A percentile compares a stretch with the other conserved stretches of the same genome.
These are phyloP conservation scores for Tranzscheliella williamsii DNA, from an alignment of 1,284 basidiomycete genomes.

Conservation along the genomic window DNA sequence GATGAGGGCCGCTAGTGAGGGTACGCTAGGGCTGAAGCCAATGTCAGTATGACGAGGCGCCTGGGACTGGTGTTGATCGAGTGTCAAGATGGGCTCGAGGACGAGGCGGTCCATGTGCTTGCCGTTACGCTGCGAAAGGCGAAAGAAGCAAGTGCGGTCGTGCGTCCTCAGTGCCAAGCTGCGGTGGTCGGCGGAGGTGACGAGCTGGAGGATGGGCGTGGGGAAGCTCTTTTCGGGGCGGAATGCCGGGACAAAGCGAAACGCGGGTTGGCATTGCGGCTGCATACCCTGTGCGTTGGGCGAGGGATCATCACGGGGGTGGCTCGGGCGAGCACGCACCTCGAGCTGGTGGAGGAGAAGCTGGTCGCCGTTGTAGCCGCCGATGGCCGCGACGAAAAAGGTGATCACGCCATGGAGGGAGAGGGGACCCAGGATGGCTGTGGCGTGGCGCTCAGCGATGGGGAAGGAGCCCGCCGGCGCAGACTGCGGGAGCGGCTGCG, in stretches of 20 bases:
- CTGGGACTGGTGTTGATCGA: not conserved
- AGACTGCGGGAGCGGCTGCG: conserved; percentile 3
- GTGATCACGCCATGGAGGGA: not conserved
- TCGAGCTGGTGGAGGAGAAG: conserved; percentile 26
- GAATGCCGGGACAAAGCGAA: conserved; percentile 12
- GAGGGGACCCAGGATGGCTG: conserved; percentile 22
- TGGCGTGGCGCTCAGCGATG: conserved; percentile 15
- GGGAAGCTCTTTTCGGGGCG: conserved; percentile 3
- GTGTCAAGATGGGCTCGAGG: conserved; percentile 2
- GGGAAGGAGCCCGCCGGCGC: conserved; percentile 10
- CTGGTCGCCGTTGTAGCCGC: conserved; percentile 13
- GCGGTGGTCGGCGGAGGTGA: conserved; percentile 1
- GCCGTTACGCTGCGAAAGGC: not conserved
- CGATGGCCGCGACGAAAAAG: conserved; percentile 11
- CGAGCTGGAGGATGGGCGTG: conserved; percentile 22
- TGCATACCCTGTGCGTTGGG: conserved; percentile 6
- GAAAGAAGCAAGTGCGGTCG: conserved; percentile 3
- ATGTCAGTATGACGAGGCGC: not conserved
- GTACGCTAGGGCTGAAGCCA: not conserved
- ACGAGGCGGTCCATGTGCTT: not conserved
- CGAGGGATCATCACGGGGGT: not conserved
- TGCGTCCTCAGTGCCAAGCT: conserved; percentile 12
- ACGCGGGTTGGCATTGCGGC: not conserved
- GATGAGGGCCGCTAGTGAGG: not conserved
- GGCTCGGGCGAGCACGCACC: not conserved